Percentiles rank a stretch among this genome's conserved stretches.
Conservation (phyloP, 306 rosid genomes). For the Casuarina cunninghamiana region DNA sequence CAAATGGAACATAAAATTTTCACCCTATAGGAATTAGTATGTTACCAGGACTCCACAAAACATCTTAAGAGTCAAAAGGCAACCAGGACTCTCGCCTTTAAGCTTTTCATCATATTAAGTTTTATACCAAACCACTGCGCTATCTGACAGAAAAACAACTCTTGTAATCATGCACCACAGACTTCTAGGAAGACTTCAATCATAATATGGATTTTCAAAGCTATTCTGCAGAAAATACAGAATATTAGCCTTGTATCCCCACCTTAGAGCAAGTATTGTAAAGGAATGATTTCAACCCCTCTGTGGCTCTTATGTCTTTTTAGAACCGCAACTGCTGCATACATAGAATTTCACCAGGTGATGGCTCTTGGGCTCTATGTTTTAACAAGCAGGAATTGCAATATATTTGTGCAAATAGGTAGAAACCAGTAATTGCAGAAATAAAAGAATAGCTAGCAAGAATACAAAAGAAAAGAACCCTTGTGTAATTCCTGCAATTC, state of each 20-base stretch:
- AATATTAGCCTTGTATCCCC: background rate
- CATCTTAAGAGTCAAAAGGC: slow-evolving; percentile 2
- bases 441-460: background rate
- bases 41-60: background rate
- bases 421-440: background rate
- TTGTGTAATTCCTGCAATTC: background rate
- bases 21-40: background rate
- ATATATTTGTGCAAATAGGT: background rate
- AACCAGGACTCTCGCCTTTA: background rate
- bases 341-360: background rate
- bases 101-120: background rate
- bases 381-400: background rate
- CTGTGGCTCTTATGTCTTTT: too few relatives aligned
- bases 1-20: background rate
- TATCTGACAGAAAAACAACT: background rate
- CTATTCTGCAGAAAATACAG: background rate
- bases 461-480: background rate
- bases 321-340: too few relatives aligned
- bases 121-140: background rate
- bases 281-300: too few relatives aligned
- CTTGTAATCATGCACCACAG: background rate
- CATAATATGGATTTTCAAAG: background rate
- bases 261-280: background rate
- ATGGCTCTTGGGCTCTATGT: background rate
- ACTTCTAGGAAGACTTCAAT: background rate